Conservation (phyloP, 1,284 basidiomycete genomes). For the Athelia sp. region DNA sequence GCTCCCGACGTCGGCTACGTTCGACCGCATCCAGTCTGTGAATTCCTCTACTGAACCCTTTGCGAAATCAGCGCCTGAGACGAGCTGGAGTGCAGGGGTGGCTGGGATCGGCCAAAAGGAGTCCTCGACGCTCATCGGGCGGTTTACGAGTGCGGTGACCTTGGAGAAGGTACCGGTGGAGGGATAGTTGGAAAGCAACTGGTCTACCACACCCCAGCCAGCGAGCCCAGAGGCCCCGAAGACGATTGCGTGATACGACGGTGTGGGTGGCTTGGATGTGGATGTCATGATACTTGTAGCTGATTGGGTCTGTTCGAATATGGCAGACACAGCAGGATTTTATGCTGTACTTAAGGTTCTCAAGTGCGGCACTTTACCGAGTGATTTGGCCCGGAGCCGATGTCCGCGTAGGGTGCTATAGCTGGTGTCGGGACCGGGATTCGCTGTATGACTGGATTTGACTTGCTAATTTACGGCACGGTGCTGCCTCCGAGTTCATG, state of each 20-base stretch:
- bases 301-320: too few species aligned
- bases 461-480: too few species aligned
- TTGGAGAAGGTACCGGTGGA: conserved; percentile 9
- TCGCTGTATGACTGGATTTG: too few species aligned
- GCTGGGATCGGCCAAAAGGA: conserved; percentile 9
- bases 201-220: conserved; percentile 15
- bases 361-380: too few species aligned
- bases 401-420: too few species aligned
- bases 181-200: conserved; percentile 13
- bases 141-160: conserved; percentile 14
- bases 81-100: conserved; percentile 8
- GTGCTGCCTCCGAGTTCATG: too few species aligned
- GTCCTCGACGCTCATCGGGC: conserved; percentile 11
- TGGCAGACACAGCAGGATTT: too few species aligned
- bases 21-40: conserved; percentile 5
- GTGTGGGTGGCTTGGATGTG: too few species aligned
- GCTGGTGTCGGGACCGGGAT: too few species aligned
- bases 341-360: too few species aligned
- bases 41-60: conserved; percentile 9
- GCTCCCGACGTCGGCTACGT: conserved; percentile 8
- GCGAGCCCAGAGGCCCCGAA: conserved; percentile 15
- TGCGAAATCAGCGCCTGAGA: conserved; percentile 10
- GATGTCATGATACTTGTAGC: too few species aligned
- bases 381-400: too few species aligned
- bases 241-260: conserved; percentile 12